Evolutionary conservation across 2,329 filamentous ascomycete genomes (phyloP), one percentile per base, ranked within the genome.

Genomic region (Penicillium sp.): DNA sequence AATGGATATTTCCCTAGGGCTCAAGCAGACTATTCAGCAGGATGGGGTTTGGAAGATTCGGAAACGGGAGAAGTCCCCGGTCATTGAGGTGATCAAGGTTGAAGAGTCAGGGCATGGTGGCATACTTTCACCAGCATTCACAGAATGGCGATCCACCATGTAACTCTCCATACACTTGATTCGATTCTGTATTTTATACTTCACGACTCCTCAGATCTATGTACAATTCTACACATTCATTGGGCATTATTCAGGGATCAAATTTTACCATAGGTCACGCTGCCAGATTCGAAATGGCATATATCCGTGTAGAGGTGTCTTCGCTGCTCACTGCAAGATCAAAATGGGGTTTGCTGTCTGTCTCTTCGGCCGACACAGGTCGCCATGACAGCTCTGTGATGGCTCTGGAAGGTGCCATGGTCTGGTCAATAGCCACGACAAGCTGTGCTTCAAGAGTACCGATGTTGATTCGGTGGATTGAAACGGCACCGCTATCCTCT

Each of bases 1-100:
- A 41, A 56, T 46, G 45, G 22, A 45, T 46, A 26, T 45, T 53
- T 41, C 7, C 19, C 24, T 48, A 91, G 89, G 88, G 69, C 80
- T 86, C 58, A 82, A 83, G 43, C 80, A 80, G 1, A 85, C 87
- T 21, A 85, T 87, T 8, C 79, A 73, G 8, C 76, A 80, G 19
- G 89, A 90, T 39, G 91, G 91, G 0, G 87, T 96, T 2, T 98
- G 91, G 89, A 85, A 87, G 59, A 90, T 99, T 68, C 80, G 85
- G 48, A 84, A 91, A 57, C 78, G 74, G 53, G 84, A 88, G 52
- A 84, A 84, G 39, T 83, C 84, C 0, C 79, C 84, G 1, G 73
- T 77, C 6, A 89, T 98, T 58, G 89, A 95, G 65, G 83, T 96
- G 1, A 89, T 84, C 73, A 86, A 84, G 68, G 77, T 92, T 5